A percentile compares a stretch with the other conserved stretches of the same genome.
These are phyloP conservation scores for Dactylellina haptotyla DNA, from an alignment of 2,329 filamentous ascomycete genomes.

Conservation along the genomic window DNA sequence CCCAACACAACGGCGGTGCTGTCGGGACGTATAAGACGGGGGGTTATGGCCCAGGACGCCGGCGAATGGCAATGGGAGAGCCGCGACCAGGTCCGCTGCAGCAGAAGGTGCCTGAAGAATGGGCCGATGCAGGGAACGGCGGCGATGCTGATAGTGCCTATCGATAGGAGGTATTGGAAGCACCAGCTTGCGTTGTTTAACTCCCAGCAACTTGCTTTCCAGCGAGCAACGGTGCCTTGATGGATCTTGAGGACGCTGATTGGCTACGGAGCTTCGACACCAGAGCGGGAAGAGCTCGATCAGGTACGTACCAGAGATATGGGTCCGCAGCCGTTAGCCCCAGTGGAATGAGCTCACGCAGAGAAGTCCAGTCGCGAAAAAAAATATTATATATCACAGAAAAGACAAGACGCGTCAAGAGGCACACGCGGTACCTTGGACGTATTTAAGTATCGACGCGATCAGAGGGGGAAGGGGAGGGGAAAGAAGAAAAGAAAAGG, in stretches of 20 bases:
- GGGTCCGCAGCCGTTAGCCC: no score
- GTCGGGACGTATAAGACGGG: not conserved
- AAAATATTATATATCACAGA: conserved; percentile 18
- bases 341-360: no score
- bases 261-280: not conserved
- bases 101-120: not conserved
- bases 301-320: not conserved
- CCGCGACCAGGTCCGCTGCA: conserved; percentile 1
- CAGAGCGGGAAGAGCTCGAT: no score
- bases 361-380: conserved; percentile 40
- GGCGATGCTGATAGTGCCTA: not conserved
- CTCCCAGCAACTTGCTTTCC: no score
- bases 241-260: not conserved
- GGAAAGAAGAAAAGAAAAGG: not conserved
- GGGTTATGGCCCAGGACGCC: not conserved
- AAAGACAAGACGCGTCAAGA: conserved; percentile 50
- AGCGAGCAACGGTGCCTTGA: no score
- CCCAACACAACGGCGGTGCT: no score
- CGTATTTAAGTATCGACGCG: conserved; percentile 35
- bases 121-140: not conserved
- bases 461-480: conserved; percentile 3
- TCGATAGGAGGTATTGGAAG: not conserved
- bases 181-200: no score
- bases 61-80: conserved; percentile 6
- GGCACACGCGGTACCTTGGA: conserved; percentile 7